Percentiles rank a stretch among this genome's conserved stretches.
Conservation (phyloP, 441 rosid species). For the Dalechampia spathulata region DNA sequence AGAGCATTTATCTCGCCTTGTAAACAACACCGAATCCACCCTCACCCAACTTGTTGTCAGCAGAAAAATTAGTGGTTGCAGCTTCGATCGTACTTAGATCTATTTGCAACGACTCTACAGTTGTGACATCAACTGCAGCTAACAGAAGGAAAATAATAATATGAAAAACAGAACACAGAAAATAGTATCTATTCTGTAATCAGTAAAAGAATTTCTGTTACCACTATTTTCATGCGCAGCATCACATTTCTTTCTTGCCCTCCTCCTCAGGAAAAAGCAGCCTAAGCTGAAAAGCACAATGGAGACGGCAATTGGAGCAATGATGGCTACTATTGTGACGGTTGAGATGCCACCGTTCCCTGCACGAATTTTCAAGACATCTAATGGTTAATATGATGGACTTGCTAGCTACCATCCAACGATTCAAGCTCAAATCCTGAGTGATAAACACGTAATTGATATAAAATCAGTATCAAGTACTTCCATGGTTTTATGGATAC, state of each 20-base stretch:
- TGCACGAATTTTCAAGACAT: too few relatives aligned
- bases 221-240: constrained; percentile 18
- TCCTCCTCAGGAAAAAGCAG: constrained; percentile 17
- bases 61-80: constrained; percentile 50
- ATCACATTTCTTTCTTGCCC: constrained; percentile 12
- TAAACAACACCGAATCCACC: constrained; percentile 86
- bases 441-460: too few relatives aligned
- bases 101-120: constrained; percentile 35
- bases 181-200: too few relatives aligned
- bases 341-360: constrained; percentile 9
- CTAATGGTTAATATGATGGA: too few relatives aligned
- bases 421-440: too few relatives aligned
- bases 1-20: too few relatives aligned
- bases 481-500: too few relatives aligned
- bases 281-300: constrained; percentile 13
- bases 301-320: constrained; percentile 10
- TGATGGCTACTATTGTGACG: constrained; percentile 13
- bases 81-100: constrained; percentile 33
- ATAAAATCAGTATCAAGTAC: too few relatives aligned
- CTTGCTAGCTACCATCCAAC: too few relatives aligned
- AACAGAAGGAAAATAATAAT: neutral
- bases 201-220: neutral
- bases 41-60: constrained; percentile 45
- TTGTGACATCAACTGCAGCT: constrained; percentile 26
- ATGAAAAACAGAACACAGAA: too few relatives aligned